Conservation (phyloP, 1,284 basidiomycete species). For the Bjerkandera adusta region DNA sequence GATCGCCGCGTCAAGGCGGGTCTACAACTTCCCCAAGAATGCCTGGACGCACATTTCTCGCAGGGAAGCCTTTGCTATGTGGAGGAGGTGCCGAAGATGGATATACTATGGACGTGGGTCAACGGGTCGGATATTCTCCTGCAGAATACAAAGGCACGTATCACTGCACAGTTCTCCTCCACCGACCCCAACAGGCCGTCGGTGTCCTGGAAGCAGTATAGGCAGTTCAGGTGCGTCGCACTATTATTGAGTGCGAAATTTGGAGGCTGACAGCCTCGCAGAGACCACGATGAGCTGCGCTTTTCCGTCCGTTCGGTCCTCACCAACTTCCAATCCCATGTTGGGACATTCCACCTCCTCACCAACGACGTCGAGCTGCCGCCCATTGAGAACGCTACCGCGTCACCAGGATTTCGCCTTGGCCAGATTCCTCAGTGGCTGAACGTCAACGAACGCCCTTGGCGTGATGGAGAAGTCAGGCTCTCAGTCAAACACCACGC, state of each 20-base stretch:
- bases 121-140: conserved; percentile 15
- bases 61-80: conserved; percentile 12
- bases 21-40: conserved; percentile 9
- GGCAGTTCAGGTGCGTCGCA: conserved; percentile 12
- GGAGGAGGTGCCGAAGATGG: conserved; percentile 4
- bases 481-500: conserved; percentile 28
- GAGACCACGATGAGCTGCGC: conserved; percentile 15
- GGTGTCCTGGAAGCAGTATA: conserved; percentile 4
- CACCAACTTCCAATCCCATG: conserved; percentile 6
- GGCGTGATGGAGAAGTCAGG: conserved; percentile 22
- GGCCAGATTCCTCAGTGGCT: conserved; percentile 16
- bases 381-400: conserved; percentile 1
- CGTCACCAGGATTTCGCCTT: conserved; percentile 5
- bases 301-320: conserved; percentile 14
- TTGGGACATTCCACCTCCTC: conserved; percentile 10
- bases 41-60: conserved; percentile 13
- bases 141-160: conserved; percentile 10
- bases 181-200: conserved; percentile 10
- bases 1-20: conserved; percentile 6
- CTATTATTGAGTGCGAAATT: background rate
- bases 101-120: conserved; percentile 17
- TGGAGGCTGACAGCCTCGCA: background rate
- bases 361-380: conserved; percentile 14
- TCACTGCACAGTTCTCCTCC: background rate
- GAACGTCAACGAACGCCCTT: conserved; percentile 15